These are phyloP conservation scores for Botryotinia convoluta DNA, from an alignment of 2,329 filamentous ascomycete genomes.

Conservation along the genomic window DNA sequence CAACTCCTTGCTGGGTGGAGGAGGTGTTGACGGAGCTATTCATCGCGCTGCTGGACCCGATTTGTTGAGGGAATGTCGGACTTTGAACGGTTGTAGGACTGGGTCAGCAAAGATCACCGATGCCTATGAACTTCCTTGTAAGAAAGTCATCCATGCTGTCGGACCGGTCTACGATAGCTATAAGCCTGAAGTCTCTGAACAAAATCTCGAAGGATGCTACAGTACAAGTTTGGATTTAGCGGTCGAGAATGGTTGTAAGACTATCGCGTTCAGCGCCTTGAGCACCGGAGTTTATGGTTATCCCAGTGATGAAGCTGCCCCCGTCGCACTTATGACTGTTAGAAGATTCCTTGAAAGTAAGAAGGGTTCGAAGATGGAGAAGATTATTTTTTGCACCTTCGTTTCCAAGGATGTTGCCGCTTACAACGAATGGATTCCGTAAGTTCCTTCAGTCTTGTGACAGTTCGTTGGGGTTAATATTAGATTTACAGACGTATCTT, in stretches of 20 bases:
- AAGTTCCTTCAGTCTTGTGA: slow-evolving; percentile 42
- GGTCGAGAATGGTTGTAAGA: slow-evolving; percentile 61
- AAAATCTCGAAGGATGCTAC: slow-evolving; percentile 64
- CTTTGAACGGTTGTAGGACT: slow-evolving; percentile 68
- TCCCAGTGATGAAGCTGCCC: slow-evolving; percentile 69
- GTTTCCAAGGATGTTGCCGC: slow-evolving; percentile 71
- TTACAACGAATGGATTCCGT: slow-evolving; percentile 73
- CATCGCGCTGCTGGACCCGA: slow-evolving; percentile 73
- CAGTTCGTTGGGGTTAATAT: slow-evolving; percentile 10
- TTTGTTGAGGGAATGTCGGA: slow-evolving; percentile 69
- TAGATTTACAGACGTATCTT: slow-evolving; percentile 45
- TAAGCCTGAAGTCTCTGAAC: slow-evolving; percentile 44
- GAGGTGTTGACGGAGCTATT: slow-evolving; percentile 88
- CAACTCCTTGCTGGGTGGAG: slow-evolving; percentile 71
- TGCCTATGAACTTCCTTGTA: slow-evolving; percentile 72
- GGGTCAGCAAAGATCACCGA: slow-evolving; percentile 80
- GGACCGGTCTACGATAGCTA: slow-evolving; percentile 69
- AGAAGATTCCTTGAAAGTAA: slow-evolving; percentile 52
- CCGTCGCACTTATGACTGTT: slow-evolving; percentile 63
- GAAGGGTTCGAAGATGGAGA: slow-evolving; percentile 55
- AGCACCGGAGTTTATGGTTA: slow-evolving; percentile 92
- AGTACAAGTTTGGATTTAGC: slow-evolving; percentile 69
- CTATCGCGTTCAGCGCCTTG: slow-evolving; percentile 77
- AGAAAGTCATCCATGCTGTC: slow-evolving; percentile 84
- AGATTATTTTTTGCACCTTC: slow-evolving; percentile 84